Evolutionary conservation across 768 basidiomycete species (phyloP), one percentile per base, ranked within the genome.

Genomic region (Symmetrospora coprosmae): DNA sequence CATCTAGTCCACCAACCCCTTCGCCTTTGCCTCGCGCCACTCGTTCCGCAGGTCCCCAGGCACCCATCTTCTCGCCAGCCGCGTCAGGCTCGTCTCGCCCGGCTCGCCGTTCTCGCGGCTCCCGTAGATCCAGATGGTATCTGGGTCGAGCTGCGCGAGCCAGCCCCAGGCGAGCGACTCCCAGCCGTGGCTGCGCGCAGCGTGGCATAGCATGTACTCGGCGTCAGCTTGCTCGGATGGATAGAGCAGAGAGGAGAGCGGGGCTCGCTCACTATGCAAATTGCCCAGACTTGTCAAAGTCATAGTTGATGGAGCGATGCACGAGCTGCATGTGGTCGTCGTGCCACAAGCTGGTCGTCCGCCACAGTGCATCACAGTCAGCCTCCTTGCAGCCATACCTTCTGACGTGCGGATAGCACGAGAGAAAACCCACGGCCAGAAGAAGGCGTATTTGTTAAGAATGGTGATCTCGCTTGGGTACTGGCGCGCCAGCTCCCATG

Each of bases 401-500:
- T n/a, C n/a, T n/a, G n/a, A n/a, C n/a, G n/a, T n/a, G n/a, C n/a
- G n/a, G n/a, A n/a, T n/a, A n/a, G n/a, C n/a, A n/a, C n/a, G n/a
- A n/a, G n/a, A n/a, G n/a, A 28, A 28, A 11, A 58, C 55, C 9
- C 23, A 58, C 55, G 55, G 55, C 55, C 55, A 58, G 55, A 58
- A 58, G 55, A 58, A 58, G 30, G 55, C 55, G 16, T 46, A 25
- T 30, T 47, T 47, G 28, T 72, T 72, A 19, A 75, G 64, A 9
- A 75, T 70, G 7, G 72, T 73, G 30, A 75, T 48, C 37, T 69
- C 68, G 2, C 65, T 68, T 9, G 74, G 74, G 48, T 71, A 68
- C 19, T 69, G 58, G 21, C 69, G 68, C 0, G 74, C 73, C 3
- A 75, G 63, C 7, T 62, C 67, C 63, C 63, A 66, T 1, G 67